Base-by-base conservation (phyloP, 257 asterid genomes). In the Scutellaria barbata region DNA sequence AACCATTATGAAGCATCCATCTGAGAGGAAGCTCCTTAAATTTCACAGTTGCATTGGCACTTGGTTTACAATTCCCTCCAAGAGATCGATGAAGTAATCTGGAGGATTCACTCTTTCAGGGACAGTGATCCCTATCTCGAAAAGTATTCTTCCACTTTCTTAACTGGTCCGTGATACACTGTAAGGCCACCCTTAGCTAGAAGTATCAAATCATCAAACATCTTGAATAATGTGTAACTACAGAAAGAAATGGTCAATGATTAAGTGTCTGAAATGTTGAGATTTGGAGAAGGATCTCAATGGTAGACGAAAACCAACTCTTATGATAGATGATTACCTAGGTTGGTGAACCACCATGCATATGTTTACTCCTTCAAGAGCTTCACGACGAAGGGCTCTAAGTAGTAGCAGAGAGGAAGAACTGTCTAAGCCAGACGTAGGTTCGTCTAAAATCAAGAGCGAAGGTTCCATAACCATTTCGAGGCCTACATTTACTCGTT, bases 401-500 rank as follows among this genome's bases (percentile, higher is more conserved):
- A 95, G 92, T 37, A 95, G 90, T 47, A 95, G 76, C 57, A 85
- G 90, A 75, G 98, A 95, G 53, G 99, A 95, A 68, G 97, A 88
- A 78, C 99, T 95, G 78, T 95, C 99, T 80, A 92, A 84, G 55
- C 99, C 99, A 46, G 99, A 89, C n/a, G 99, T 95, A 42, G 99
- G 99, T 75, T 95, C 99, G 74, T 95, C 99, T 77, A 95, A 83
- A 84, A 95, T 92, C 81, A 95, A 78, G 60, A 95, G 87, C 1
- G 99, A 95, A 75, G 99, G 99, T 69, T 95, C 99, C 96, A 95
- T 95, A 37, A 95, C 99, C 99, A 95, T 92, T 82, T 95, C 99
- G 16, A 95, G 81, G 65, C 99, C 98, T 39, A 95, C 99, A 76
- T 95, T 95, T 53, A 92, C 99, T 79, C 99, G 79, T 82, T 95